Evolutionary conservation across 768 basidiomycete genomes (phyloP).

Genomic region (Russula ochroleuca): DNA sequence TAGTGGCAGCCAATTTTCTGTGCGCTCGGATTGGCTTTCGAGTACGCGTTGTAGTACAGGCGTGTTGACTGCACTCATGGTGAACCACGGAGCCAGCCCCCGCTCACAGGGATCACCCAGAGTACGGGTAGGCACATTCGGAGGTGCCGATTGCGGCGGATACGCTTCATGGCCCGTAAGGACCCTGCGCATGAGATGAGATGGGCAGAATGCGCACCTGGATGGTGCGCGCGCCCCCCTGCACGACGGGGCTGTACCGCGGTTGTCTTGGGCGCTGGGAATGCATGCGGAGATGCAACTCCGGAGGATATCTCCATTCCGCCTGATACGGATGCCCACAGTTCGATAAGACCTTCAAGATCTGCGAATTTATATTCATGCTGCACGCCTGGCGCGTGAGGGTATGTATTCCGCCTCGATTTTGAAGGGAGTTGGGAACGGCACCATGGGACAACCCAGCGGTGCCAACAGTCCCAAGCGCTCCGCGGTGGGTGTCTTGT

Average conservation of each 20-base stretch:
- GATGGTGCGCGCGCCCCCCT: slow-evolving; percentile 18
- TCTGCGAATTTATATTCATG: slow-evolving; percentile 20
- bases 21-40: slow-evolving; percentile 12
- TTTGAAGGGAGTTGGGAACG: neutral
- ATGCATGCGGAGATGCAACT: neutral
- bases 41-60: slow-evolving; percentile 16
- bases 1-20: slow-evolving; percentile 14
- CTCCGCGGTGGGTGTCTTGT: slow-evolving; percentile 10
- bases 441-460: slow-evolving; percentile 27
- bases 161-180: slow-evolving; percentile 19
- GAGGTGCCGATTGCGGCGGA: slow-evolving; percentile 16
- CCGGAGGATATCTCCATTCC: neutral
- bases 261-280: neutral
- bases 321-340: slow-evolving; percentile 18
- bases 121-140: slow-evolving; percentile 25
- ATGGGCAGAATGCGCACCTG: slow-evolving; percentile 20
- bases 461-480: slow-evolving; percentile 29
- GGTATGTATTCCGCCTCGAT: slow-evolving; percentile 15
- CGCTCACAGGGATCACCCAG: slow-evolving; percentile 19
- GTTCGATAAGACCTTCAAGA: slow-evolving; percentile 19
- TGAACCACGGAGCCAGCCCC: slow-evolving; percentile 27
- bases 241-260: slow-evolving; percentile 1
- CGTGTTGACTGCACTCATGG: slow-evolving; percentile 23
- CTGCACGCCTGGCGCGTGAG: slow-evolving; percentile 27
- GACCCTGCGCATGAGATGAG: neutral